Percentiles rank a stretch among this genome's conserved stretches.
These are phyloP conservation scores for Prorocentrum cordatum DNA, from an alignment of 169 alveolate species.

Conservation along the genomic window DNA sequence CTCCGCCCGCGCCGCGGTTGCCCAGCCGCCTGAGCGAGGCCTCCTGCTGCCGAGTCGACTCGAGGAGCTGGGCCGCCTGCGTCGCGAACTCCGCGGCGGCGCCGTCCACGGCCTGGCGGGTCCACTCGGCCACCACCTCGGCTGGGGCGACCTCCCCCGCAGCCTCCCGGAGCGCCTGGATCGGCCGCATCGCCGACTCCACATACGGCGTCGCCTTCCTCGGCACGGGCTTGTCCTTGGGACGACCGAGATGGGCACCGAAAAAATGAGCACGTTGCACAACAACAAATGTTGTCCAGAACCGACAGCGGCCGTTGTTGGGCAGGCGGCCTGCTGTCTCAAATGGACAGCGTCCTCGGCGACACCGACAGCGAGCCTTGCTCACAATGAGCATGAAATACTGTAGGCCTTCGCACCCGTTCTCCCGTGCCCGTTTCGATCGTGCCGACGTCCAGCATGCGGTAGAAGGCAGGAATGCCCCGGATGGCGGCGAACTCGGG, in stretches of 20 bases:
- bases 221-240: too few species aligned
- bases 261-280: too few species aligned
- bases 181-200: conserved; percentile 7
- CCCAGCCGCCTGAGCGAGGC: conserved; percentile 17
- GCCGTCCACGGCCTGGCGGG: not conserved
- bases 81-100: not conserved
- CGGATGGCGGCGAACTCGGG: conserved; percentile 26
- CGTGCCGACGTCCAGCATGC: too few species aligned
- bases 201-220: conserved; percentile 20
- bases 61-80: not conserved
- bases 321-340: too few species aligned
- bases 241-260: too few species aligned
- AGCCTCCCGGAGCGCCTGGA: not conserved
- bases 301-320: too few species aligned
- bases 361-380: too few species aligned
- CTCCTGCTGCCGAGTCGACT: not conserved
- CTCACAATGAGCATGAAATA: too few species aligned
- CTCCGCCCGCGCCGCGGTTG: conserved; percentile 1
- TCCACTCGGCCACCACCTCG: not conserved
- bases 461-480: conserved; percentile 8
- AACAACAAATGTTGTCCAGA: too few species aligned
- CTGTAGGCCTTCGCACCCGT: too few species aligned
- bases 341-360: too few species aligned
- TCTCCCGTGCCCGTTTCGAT: too few species aligned
- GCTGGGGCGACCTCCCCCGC: not conserved